Conservation (phyloP, 305 asterid species). For the Fraxinus greggii region DNA sequence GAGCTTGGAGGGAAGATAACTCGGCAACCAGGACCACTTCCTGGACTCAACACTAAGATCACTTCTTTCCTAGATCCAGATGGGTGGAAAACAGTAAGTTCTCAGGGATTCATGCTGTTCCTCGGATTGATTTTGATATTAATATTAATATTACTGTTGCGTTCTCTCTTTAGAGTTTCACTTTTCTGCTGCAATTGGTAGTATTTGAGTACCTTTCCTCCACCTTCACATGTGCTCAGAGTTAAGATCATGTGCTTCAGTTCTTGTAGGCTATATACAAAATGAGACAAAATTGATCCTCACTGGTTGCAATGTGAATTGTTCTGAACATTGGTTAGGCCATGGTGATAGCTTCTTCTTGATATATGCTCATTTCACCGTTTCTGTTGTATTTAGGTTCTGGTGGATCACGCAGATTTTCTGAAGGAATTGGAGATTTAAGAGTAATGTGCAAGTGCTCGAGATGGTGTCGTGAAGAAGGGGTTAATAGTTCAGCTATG, state of each 20-base stretch:
- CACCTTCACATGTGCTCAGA: neutral
- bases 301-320: neutral
- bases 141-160: neutral
- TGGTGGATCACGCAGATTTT: constrained; percentile 85
- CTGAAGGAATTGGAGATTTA: constrained; percentile 64
- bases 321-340: neutral
- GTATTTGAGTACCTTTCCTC: neutral
- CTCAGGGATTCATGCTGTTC: neutral
- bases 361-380: neutral
- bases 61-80: constrained; percentile 85
- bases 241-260: neutral
- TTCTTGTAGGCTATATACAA: neutral
- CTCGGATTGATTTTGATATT: neutral
- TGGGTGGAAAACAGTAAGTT: constrained; percentile 95
- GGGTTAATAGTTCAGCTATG: neutral
- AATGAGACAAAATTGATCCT: neutral
- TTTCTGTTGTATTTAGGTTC: constrained; percentile 47
- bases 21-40: constrained; percentile 81
- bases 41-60: constrained; percentile 86
- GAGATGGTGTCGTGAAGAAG: constrained; percentile 1
- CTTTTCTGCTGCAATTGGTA: neutral
- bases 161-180: neutral
- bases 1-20: constrained; percentile 93
- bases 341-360: neutral
- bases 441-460: constrained; percentile 23